Conservation (phyloP, 371 early-diverging fungal species). For the Massospora cicadina region DNA sequence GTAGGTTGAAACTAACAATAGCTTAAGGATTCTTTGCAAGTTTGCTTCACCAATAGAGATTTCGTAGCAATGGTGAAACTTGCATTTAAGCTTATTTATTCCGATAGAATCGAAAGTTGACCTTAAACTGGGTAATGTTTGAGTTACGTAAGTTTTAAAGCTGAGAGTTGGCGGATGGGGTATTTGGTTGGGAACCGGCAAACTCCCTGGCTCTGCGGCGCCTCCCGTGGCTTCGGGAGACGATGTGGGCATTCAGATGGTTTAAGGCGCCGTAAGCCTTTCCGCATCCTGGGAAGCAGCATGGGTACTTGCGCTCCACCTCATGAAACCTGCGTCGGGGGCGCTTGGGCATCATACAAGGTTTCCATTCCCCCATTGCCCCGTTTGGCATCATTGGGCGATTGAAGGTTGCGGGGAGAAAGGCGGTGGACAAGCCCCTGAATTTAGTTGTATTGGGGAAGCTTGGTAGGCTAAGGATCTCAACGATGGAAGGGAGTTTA, state of each 20-base stretch:
- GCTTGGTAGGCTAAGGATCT: neutral
- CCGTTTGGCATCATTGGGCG: too few species aligned
- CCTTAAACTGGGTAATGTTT: too few species aligned
- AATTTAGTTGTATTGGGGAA: too few species aligned
- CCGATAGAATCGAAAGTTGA: too few species aligned
- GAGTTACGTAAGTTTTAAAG: too few species aligned
- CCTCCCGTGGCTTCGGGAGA: conserved; percentile 43
- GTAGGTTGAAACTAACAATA: too few species aligned
- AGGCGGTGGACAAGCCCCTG: neutral
- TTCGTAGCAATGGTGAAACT: too few species aligned
- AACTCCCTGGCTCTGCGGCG: conserved; percentile 5
- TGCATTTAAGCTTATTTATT: too few species aligned
- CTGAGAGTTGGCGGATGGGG: too few species aligned
- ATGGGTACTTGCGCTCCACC: conserved; percentile 45
- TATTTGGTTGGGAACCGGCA: neutral
- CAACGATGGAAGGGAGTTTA: neutral
- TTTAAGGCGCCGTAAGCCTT: conserved; percentile 58
- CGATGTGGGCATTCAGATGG: conserved; percentile 56
- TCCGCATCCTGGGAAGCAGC: conserved; percentile 37
- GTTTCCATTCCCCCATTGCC: neutral
- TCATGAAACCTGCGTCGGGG: conserved; percentile 48
- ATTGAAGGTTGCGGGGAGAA: neutral
- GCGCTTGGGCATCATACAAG: conserved; percentile 20
- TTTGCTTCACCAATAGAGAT: too few species aligned
- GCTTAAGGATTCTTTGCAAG: too few species aligned